A percentile compares a stretch with the other conserved stretches of the same genome.
These are phyloP conservation scores for Phylloporus scabripes DNA, from an alignment of 768 basidiomycete species.

Conservation along the genomic window DNA sequence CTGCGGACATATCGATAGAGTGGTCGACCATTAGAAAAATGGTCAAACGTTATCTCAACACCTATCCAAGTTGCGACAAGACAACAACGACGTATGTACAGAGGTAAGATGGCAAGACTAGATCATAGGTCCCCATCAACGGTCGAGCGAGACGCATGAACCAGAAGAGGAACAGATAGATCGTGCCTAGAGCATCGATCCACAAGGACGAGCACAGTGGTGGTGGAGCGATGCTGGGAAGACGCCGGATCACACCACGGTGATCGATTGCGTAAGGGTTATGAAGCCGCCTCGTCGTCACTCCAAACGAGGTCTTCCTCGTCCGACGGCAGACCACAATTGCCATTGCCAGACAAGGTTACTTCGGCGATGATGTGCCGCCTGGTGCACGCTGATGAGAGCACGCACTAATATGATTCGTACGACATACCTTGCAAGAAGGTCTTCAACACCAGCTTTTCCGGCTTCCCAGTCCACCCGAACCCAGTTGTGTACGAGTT, in stretches of 20 bases:
- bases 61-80: background rate
- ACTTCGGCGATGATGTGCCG: conserved; percentile 24
- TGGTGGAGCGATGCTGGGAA: background rate
- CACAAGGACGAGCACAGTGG: background rate
- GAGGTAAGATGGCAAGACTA: background rate
- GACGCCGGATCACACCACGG: background rate
- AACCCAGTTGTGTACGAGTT: conserved; percentile 86
- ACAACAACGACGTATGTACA: background rate
- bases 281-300: conserved; percentile 39
- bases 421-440: conserved; percentile 49
- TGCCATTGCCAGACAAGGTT: conserved; percentile 28
- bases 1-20: no score
- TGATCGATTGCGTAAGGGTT: background rate
- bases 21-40: no score
- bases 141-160: background rate
- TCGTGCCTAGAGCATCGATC: no score
- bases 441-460: conserved; percentile 58
- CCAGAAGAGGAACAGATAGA: background rate
- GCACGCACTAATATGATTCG: background rate
- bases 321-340: conserved; percentile 43
- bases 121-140: background rate
- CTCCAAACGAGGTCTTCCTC: conserved; percentile 52
- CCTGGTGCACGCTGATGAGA: conserved; percentile 5
- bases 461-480: conserved; percentile 85
- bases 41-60: no score